phyloP scores from a whole-genome alignment of 2,329 filamentous ascomycete species.

The Podosphaera xanthii region DNA sequence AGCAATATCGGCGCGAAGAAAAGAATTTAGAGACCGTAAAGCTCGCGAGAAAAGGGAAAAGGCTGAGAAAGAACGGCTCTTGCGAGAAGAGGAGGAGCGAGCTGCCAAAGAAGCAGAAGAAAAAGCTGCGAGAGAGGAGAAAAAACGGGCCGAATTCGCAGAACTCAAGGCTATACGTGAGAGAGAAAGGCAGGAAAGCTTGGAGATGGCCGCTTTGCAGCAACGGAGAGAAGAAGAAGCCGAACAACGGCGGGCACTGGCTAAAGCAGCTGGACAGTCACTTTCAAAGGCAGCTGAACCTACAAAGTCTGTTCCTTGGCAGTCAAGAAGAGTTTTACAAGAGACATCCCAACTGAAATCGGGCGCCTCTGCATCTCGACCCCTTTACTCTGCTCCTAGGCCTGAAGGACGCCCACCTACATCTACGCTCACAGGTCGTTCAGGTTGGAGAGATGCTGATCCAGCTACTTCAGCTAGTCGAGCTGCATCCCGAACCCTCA shows the following conservation, averaged over 20 bases:
- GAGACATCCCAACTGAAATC: constrained; percentile 11
- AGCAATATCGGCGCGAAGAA: constrained; percentile 70
- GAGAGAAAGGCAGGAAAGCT: constrained; percentile 42
- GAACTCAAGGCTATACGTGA: constrained; percentile 43
- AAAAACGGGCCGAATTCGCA: constrained; percentile 47
- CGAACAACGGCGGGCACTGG: constrained; percentile 47
- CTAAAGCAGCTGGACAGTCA: constrained; percentile 22
- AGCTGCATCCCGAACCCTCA: background rate
- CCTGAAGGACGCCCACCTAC: constrained; percentile 25
- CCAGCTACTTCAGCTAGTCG: constrained; percentile 1
- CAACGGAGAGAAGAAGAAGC: constrained; percentile 74
- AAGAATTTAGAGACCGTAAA: constrained; percentile 67
- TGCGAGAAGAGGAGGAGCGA: constrained; percentile 70
- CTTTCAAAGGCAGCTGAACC: constrained; percentile 24
- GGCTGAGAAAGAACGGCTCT: constrained; percentile 60
- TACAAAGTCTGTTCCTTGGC: constrained; percentile 40
- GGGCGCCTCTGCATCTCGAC: constrained; percentile 8
- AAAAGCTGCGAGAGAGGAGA: constrained; percentile 55
- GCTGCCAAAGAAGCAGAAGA: constrained; percentile 66
- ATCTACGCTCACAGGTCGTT: constrained; percentile 26
- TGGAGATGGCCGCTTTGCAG: constrained; percentile 45
- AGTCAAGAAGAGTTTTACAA: constrained; percentile 41
- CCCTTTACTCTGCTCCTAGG: background rate
- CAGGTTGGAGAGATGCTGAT: constrained; percentile 36
- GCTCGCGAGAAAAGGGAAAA: constrained; percentile 63